Base-by-base conservation (phyloP, 441 rosid genomes). In the Pelargonium myrrhifolium region DNA sequence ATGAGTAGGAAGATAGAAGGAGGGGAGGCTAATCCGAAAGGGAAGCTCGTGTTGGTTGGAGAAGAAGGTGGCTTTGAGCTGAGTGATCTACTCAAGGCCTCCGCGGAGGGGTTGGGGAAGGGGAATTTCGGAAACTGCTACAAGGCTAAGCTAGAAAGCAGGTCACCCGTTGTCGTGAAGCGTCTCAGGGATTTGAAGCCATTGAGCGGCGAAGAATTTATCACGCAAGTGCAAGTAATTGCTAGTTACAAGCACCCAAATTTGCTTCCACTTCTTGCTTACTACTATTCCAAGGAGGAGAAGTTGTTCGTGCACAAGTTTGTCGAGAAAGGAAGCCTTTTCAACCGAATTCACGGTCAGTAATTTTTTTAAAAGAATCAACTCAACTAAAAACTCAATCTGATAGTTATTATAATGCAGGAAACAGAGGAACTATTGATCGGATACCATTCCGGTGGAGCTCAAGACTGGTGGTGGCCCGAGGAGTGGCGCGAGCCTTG, bases 211-310 rank as follows among this genome's bases (percentile, higher is more conserved):
- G 76, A 82, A 9, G 89, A 85, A 68, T 80, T 83, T 65, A 70
- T 58, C 8, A 79, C 69, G 77, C 78, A 78, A 11, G 5, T 82
- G 65, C 68, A 61, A 10, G 6, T 67, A 5, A 75, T 85, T 11
- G 78, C 75, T 0, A 43, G 68, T 11, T 76, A 55, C 20, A 81
- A 75, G 39, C 88, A 87, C 70, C 84, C 86, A 0, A 85, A 83
- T 79, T 65, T 85, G 79, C 74, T 82, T 10, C 86, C 92, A 0
- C 74, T 78, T 58, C 82, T 85, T 3, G 89, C 84, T 18, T 81
- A 85, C 70, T 83, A 68, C 71, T 74, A 17, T 71, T 85, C 85
- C 31, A 77, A 65, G 72, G 83, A 82, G 17, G 83, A 85, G 81
- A 84, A 84, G 74, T 53, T 85, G 22, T 60, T 85, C 18, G 45